phyloP scores from a whole-genome alignment of 1,284 basidiomycete species.

The Cystobasidium sp. region DNA sequence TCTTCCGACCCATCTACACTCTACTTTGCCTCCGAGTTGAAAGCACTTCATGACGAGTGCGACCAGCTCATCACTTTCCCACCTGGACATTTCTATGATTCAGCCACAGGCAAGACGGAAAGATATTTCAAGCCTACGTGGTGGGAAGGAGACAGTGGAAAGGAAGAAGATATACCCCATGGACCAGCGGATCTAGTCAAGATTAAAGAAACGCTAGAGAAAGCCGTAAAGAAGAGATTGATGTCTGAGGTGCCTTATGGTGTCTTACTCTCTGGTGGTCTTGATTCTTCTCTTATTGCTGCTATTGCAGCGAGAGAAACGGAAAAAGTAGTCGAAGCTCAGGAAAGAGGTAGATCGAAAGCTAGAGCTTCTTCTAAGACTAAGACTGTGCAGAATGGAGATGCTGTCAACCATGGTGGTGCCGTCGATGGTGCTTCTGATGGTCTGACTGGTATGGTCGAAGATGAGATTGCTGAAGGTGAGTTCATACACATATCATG shows the following conservation, averaged over 20 bases:
- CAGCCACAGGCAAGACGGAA: conserved; percentile 71
- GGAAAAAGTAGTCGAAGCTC: conserved; percentile 82
- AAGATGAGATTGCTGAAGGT: conserved; percentile 38
- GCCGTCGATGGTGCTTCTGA: conserved; percentile 25
- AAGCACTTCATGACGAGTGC: conserved; percentile 88
- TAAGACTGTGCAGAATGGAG: conserved; percentile 16
- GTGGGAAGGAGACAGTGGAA: conserved; percentile 76
- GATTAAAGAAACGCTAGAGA: conserved; percentile 82
- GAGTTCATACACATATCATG: neutral
- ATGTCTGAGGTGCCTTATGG: conserved; percentile 99
- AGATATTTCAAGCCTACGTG: conserved; percentile 85
- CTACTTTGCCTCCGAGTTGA: conserved; percentile 96
- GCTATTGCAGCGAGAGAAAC: conserved; percentile 96
- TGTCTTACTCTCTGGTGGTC: conserved; percentile 90
- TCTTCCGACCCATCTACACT: conserved; percentile 80
- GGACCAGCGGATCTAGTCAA: conserved; percentile 69
- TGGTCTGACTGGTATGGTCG: conserved; percentile 48
- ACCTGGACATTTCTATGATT: conserved; percentile 94
- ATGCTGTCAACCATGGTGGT: conserved; percentile 24
- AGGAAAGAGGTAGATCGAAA: conserved; percentile 55
- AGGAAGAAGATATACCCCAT: conserved; percentile 66
- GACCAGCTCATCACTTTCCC: conserved; percentile 95
- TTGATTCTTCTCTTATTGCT: conserved; percentile 96
- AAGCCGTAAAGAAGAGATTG: conserved; percentile 89
- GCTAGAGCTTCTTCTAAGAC: conserved; percentile 23